Evolutionary conservation across 257 asterid genomes (phyloP).

Genomic region (Solanum chiquidenum): DNA sequence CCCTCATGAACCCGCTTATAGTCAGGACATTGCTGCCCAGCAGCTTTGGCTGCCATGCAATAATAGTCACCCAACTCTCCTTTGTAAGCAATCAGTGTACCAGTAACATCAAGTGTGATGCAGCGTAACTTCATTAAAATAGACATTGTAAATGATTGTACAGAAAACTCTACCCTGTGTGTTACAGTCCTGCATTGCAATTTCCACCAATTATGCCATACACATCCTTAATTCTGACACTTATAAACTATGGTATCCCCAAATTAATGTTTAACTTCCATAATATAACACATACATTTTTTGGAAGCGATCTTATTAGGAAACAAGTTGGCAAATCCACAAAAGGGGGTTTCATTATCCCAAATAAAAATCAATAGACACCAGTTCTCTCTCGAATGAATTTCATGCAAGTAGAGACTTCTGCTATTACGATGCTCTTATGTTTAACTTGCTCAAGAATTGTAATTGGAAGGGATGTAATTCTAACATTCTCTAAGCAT

Average conservation of each 20-base stretch:
- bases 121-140: slow-evolving; percentile 53
- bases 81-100: slow-evolving; percentile 91
- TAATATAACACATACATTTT: background rate
- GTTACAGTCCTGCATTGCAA: background rate
- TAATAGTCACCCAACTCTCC: slow-evolving; percentile 99
- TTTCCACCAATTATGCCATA: background rate
- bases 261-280: background rate
- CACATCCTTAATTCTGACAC: background rate
- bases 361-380: background rate
- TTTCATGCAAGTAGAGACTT: background rate
- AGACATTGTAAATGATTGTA: slow-evolving; percentile 36
- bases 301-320: background rate
- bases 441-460: background rate
- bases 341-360: background rate
- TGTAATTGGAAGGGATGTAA: background rate
- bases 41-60: slow-evolving; percentile 96
- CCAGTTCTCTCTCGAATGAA: background rate
- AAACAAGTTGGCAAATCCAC: background rate
- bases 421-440: background rate
- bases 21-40: slow-evolving; percentile 93
- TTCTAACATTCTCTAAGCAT: background rate
- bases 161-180: background rate
- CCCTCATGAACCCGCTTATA: slow-evolving; percentile 86
- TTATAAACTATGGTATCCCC: background rate
- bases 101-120: slow-evolving; percentile 91